Conservation (phyloP, 2,329 filamentous ascomycete genomes). For the Pezicula carpinea region DNA sequence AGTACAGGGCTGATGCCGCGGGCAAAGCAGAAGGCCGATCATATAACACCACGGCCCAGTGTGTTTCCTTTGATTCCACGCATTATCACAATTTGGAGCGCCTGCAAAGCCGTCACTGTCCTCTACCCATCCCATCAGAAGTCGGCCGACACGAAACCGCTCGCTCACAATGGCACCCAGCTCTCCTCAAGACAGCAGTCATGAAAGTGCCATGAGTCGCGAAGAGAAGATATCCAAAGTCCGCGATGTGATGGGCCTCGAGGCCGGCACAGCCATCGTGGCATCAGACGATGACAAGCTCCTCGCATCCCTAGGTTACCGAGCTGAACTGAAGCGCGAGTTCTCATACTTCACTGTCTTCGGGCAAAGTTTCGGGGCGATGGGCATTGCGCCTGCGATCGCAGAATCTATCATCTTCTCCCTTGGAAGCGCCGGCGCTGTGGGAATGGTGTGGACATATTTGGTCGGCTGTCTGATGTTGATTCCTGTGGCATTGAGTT, state of each 20-base stretch:
- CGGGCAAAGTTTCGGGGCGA: constrained; percentile 28
- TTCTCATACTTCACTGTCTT: constrained; percentile 29
- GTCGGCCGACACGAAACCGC: neutral
- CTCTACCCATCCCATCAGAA: neutral
- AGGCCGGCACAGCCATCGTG: constrained; percentile 6
- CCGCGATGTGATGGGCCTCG: constrained; percentile 6
- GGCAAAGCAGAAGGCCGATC: neutral
- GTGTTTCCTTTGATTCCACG: too few relatives aligned
- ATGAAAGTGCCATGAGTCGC: constrained; percentile 7
- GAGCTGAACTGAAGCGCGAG: constrained; percentile 27
- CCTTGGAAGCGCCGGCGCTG: constrained; percentile 23
- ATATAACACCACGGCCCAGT: too few relatives aligned
- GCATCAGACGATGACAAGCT: constrained; percentile 22
- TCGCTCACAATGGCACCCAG: constrained; percentile 5
- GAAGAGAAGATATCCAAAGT: constrained; percentile 10
- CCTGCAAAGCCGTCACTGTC: neutral
- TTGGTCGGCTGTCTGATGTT: constrained; percentile 25
- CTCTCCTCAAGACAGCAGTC: constrained; percentile 6
- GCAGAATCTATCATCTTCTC: constrained; percentile 27
- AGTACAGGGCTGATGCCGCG: neutral
- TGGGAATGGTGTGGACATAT: constrained; percentile 29
- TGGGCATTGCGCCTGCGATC: constrained; percentile 29
- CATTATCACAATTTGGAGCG: too few relatives aligned
- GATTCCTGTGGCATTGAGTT: constrained; percentile 26
- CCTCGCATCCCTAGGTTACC: constrained; percentile 25